Percentiles rank a stretch among this genome's conserved stretches.
Evolutionary conservation across 2,329 filamentous ascomycete genomes (phyloP).

Genomic region (Lachnellula subtilissima): DNA sequence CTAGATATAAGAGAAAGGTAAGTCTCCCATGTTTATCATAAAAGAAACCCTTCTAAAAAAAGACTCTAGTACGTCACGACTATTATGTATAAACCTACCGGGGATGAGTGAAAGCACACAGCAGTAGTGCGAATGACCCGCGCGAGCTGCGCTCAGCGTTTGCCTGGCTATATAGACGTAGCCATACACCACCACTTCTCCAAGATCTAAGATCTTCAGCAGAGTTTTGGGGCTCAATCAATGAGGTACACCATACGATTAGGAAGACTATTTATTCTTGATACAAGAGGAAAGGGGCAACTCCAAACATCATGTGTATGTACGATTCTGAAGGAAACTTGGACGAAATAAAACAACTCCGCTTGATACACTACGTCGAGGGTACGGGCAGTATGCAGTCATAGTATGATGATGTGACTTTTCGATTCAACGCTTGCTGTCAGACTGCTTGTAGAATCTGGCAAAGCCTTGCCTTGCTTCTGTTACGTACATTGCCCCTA

Average conservation of each 20-base stretch:
- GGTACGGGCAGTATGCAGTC: neutral
- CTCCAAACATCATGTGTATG: neutral
- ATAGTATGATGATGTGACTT: neutral
- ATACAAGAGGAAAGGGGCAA: neutral
- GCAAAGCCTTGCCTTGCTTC: neutral
- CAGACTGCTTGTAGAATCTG: neutral
- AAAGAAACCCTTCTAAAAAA: constrained; percentile 1
- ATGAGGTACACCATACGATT: neutral
- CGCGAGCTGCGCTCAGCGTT: neutral
- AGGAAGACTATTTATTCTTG: neutral
- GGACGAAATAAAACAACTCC: neutral
- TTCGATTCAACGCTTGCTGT: neutral
- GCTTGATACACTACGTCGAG: neutral
- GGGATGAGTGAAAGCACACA: constrained; percentile 38
- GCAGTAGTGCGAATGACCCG: neutral
- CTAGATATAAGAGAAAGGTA: constrained; percentile 95
- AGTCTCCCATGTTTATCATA: constrained; percentile 21
- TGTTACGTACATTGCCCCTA: neutral
- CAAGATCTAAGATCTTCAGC: too few relatives aligned
- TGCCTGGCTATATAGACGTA: neutral
- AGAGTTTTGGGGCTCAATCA: too few relatives aligned
- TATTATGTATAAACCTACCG: constrained; percentile 86
- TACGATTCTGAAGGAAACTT: neutral
- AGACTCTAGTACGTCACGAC: constrained; percentile 83
- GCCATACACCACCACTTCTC: neutral